Evolutionary conservation across 2,329 filamentous ascomycete species (phyloP).

Genomic region (Didymella exigua): DNA sequence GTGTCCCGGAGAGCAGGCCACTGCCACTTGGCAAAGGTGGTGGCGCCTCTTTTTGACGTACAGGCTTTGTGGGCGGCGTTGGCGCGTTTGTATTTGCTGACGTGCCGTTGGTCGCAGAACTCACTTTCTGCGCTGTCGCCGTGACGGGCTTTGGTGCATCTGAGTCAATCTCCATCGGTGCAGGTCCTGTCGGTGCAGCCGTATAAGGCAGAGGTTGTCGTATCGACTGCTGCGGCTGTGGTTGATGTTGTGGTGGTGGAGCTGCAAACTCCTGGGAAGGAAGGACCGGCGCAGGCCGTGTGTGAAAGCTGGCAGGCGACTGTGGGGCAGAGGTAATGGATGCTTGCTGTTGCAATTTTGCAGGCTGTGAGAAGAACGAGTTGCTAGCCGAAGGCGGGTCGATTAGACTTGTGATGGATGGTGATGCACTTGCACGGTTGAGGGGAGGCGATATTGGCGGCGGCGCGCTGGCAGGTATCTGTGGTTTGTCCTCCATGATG

Average conservation of each 20-base stretch:
- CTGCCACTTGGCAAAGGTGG: conserved; percentile 66
- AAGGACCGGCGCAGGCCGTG: conserved; percentile 36
- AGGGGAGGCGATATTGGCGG: conserved; percentile 57
- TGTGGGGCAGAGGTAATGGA: conserved; percentile 50
- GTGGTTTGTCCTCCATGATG: conserved; percentile 49
- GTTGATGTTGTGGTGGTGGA: conserved; percentile 26
- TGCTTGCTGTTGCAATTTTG: conserved; percentile 42
- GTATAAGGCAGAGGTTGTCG: conserved; percentile 21
- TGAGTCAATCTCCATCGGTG: conserved; percentile 47
- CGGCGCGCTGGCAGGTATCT: conserved; percentile 51
- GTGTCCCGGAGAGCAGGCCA: conserved; percentile 66
- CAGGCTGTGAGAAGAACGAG: conserved; percentile 42
- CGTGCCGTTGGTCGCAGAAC: conserved; percentile 40
- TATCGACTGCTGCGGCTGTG: conserved; percentile 18
- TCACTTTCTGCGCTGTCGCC: conserved; percentile 40
- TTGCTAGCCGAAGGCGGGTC: conserved; percentile 64
- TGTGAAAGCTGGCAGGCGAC: conserved; percentile 44
- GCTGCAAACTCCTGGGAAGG: conserved; percentile 36
- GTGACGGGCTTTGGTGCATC: conserved; percentile 32
- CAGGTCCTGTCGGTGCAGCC: conserved; percentile 26
- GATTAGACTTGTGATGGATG: conserved; percentile 88
- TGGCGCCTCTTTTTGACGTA: conserved; percentile 61
- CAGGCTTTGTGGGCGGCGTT: conserved; percentile 61
- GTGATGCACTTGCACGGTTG: conserved; percentile 83
- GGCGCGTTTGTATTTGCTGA: conserved; percentile 56